Conservation (phyloP, 2,329 filamentous ascomycete genomes). For the Cladophialophora yegresii region DNA sequence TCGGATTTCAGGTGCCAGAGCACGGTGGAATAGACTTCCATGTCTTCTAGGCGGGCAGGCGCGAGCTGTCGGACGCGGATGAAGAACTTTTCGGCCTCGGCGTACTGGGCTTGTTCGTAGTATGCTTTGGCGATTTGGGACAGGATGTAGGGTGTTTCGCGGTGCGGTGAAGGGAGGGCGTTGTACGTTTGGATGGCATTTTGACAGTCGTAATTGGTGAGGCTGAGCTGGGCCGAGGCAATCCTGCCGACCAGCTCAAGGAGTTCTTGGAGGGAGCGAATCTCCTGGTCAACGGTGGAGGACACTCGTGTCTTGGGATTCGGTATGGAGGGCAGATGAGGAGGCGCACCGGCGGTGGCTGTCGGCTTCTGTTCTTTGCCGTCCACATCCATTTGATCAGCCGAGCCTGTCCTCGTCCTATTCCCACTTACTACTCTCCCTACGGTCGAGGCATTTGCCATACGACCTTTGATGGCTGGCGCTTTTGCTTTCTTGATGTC, state of each 20-base stretch:
- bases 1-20: conserved; percentile 97
- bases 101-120: conserved; percentile 85
- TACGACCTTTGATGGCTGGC: conserved; percentile 68
- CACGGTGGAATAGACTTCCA: conserved; percentile 98
- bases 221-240: conserved; percentile 73
- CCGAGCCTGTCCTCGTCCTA: conserved; percentile 67
- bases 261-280: conserved; percentile 74
- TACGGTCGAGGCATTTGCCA: conserved; percentile 68
- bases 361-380: conserved; percentile 58
- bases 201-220: conserved; percentile 75
- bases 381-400: conserved; percentile 67
- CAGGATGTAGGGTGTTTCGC: conserved; percentile 90
- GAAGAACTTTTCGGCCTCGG: conserved; percentile 84
- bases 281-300: conserved; percentile 54
- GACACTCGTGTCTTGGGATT: conserved; percentile 40
- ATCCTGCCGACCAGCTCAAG: conserved; percentile 81
- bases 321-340: conserved; percentile 37
- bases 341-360: conserved; percentile 38
- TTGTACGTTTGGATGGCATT: conserved; percentile 75
- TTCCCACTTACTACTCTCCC: conserved; percentile 89
- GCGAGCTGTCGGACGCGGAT: conserved; percentile 74
- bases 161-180: conserved; percentile 70
- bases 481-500: conserved; percentile 84
- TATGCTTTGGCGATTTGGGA: conserved; percentile 86
- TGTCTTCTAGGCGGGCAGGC: conserved; percentile 83